Evolutionary conservation across 371 early-diverging fungal genomes (phyloP), one percentile per base, ranked within the genome.

Genomic region (Nematocida sp.): DNA sequence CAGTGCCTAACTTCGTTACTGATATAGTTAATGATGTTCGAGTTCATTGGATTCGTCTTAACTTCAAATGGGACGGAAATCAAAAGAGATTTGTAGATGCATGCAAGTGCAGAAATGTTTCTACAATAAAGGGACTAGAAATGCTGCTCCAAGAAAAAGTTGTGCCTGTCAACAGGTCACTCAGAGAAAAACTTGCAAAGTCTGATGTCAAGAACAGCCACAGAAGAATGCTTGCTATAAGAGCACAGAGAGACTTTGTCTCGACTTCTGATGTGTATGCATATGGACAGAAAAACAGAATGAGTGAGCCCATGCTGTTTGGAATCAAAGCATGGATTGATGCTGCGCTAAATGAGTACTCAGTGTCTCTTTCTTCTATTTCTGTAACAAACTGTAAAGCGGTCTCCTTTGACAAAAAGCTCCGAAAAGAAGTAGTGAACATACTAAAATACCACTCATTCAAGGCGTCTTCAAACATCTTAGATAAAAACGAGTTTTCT

Each of bases 31-130:
- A 74, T 15, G 40, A 66, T 27, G 57, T 66, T 15, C 46, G 74
- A 3, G 66, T 74, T 6, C 74, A 74, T 39, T 74, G 74, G 74
- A 64, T 74, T 27, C 72, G 74, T 2, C 55, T 74, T 20, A 44
- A 66, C 57, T 74, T 74, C 4, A 74, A 74, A 27, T 74, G 66
- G 74, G 64, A 74, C 2, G 74, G 66, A 42, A 66, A 66, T 39
- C 55, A 27, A 6, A 44, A n/a, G 4, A 62, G 50, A 27, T 74
- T 74, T 44, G 45, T 74, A 23, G 62, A 39, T 13, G 66, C 66
- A 13, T 74, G 42, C 66, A n/a, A 66, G 39, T 64, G 74, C 74
- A n/a, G 44, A 66, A 66, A 39, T 44, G 56, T 74, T 3, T 62
- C 74, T 18, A 74, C 58, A 27, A 66, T 66, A 40, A 33, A 66